Evolutionary conservation across 768 basidiomycete species (phyloP).

Genomic region (Lactifluus rugatus): DNA sequence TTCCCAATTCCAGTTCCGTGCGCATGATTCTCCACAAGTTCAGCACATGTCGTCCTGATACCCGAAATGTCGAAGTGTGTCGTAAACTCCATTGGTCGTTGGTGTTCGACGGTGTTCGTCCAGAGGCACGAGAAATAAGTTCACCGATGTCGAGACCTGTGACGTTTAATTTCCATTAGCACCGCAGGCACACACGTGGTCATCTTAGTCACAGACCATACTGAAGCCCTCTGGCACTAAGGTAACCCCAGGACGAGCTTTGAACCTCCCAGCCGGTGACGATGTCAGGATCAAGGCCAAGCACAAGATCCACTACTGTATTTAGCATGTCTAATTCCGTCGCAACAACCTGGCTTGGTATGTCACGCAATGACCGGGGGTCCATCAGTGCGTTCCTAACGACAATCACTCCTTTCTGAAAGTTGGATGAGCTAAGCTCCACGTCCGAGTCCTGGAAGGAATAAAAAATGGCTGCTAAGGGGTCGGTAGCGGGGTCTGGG

Average conservation of each 20-base stretch:
- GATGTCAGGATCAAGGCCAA: conserved; percentile 83
- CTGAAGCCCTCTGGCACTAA: conserved; percentile 51
- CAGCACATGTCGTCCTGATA: conserved; percentile 81
- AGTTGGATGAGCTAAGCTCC: conserved; percentile 25
- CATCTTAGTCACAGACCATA: conserved; percentile 38
- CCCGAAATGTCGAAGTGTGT: conserved; percentile 74
- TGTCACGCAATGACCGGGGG: conserved; percentile 34
- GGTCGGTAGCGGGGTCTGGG: conserved; percentile 59
- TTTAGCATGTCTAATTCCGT: conserved; percentile 80
- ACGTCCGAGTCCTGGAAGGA: conserved; percentile 47
- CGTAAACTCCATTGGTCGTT: conserved; percentile 60
- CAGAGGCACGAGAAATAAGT: conserved; percentile 65
- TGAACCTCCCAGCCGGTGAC: conserved; percentile 91
- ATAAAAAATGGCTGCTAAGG: conserved; percentile 64
- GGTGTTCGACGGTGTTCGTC: conserved; percentile 28
- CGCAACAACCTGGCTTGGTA: conserved; percentile 43
- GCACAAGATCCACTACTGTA: conserved; percentile 57
- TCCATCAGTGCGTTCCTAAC: conserved; percentile 35
- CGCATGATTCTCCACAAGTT: conserved; percentile 93
- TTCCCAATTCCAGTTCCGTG: conserved; percentile 63
- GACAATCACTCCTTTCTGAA: conserved; percentile 44
- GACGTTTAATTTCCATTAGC: neutral
- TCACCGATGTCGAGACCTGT: conserved; percentile 66
- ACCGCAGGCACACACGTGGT: neutral
- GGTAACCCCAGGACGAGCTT: conserved; percentile 81